Base-by-base conservation (phyloP, 164 flowering plant species). In the Sedum album region DNA sequence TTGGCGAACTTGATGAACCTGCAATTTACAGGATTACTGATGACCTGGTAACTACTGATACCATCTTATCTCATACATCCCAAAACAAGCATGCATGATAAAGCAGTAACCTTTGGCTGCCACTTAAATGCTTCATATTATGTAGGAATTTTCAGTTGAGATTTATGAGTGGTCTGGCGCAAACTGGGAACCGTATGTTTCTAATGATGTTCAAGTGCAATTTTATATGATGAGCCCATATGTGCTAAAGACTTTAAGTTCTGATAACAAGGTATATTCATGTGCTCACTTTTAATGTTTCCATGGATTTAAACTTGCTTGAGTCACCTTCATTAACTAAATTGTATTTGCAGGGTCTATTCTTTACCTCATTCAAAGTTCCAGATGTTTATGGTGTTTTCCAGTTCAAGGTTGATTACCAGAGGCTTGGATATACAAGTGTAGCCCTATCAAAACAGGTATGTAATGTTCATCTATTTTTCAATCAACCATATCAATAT, bases 161-260 rank as follows among this genome's bases (percentile, higher is more conserved):
- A 88, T 95, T 42, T 88, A 79, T 78, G 97, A 95, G 76, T 95
- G 97, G 97, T 69, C 96, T 79, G 99, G 99, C 48, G 73, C 72
- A 63, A 86, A 84, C 76, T 94, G 99, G 99, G 86, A 79, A 72
- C 97, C 99, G 68, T 92, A 90, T 81, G 86, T 89, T 6, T 79
- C 96, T 11, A 75, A 90, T 76, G 99, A 92, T 76, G 97, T 92
- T 66, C 98, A 92, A 83, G 82, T 95, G 53, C 99, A 92, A 78
- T 95, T 95, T 74, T 95, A 86, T 82, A 92, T 92, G 99, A 95
- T 95, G 99, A 95, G 97, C 73, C 98, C 99, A 57, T 95, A 95
- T 80, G 96, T 92, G 51, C 72, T 95, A 85, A 92, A 92, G 77
- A 89, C 80, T 35, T 76, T 95, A 70, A 82, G 89, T 15, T 83